Conservation (phyloP, 139 green algal genomes). For the Chlamydomonas schloesseri region DNA sequence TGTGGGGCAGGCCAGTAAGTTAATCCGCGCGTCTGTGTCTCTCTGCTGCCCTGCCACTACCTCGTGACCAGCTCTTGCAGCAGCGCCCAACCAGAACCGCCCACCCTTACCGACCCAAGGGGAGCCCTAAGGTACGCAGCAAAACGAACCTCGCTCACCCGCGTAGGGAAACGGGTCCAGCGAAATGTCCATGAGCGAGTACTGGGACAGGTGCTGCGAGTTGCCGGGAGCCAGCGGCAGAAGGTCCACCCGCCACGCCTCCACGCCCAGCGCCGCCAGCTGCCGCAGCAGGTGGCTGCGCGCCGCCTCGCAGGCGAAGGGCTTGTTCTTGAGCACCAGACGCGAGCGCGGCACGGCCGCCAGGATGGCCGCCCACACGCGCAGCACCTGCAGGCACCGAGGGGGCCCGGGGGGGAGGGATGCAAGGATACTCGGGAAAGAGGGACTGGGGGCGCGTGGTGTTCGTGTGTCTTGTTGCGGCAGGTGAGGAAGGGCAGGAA, state of each 20-base stretch:
- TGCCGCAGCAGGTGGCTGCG: slow-evolving; percentile 58
- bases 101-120: no score
- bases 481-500: no score
- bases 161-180: slow-evolving; percentile 98
- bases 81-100: no score
- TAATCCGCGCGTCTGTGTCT: no score
- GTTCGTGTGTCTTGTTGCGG: no score
- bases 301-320: slow-evolving; percentile 89
- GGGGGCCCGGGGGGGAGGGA: neutral
- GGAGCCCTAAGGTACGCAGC: no score
- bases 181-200: slow-evolving; percentile 89
- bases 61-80: no score
- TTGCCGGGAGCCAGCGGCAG: slow-evolving; percentile 85
- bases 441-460: no score
- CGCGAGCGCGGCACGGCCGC: slow-evolving; percentile 73
- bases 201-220: slow-evolving; percentile 86
- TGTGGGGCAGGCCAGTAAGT: no score
- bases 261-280: slow-evolving; percentile 70
- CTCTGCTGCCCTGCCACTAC: no score
- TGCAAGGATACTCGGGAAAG: neutral
- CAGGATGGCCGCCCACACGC: slow-evolving; percentile 86
- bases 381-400: slow-evolving; percentile 71
- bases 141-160: slow-evolving; percentile 60
- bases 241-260: slow-evolving; percentile 85
- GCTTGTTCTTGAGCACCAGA: slow-evolving; percentile 98